phyloP scores from a whole-genome alignment of 345 rosid genomes.

The Brassica juncea region DNA sequence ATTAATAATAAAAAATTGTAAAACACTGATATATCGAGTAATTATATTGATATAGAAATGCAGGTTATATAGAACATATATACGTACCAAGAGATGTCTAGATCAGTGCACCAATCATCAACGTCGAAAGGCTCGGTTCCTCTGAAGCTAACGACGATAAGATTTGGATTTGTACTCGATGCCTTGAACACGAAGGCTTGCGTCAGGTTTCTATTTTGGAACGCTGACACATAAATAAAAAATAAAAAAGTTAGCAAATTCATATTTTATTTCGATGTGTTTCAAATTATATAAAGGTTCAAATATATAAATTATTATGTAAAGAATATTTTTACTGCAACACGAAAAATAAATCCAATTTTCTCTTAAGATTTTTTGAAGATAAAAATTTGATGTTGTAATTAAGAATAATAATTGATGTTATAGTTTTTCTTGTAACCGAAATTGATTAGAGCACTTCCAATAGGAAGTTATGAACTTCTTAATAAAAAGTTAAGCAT shows the following conservation, averaged over 20 bases:
- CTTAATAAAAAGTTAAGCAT: too few species aligned
- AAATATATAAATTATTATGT: background rate
- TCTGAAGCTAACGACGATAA: constrained; percentile 56
- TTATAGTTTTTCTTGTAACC: background rate
- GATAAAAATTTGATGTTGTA: background rate
- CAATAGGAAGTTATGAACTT: background rate
- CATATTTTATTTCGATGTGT: background rate
- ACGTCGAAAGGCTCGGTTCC: constrained; percentile 61
- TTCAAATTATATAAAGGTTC: background rate
- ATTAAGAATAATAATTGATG: background rate
- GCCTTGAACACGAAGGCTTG: constrained; percentile 54
- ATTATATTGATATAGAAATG: background rate
- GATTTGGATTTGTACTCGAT: constrained; percentile 39
- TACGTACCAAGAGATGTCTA: constrained; percentile 64
- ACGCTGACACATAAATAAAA: constrained; percentile 33
- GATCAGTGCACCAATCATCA: constrained; percentile 50
- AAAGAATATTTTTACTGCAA: background rate
- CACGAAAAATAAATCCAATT: background rate
- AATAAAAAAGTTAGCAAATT: background rate
- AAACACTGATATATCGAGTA: background rate
- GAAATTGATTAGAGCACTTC: background rate
- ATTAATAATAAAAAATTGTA: background rate
- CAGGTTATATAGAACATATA: constrained; percentile 30
- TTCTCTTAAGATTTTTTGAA: background rate
- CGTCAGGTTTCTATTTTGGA: constrained; percentile 40